These are phyloP conservation scores for Ustilago bromivora DNA, from an alignment of 1,284 basidiomycete genomes.

Conservation along the genomic window DNA sequence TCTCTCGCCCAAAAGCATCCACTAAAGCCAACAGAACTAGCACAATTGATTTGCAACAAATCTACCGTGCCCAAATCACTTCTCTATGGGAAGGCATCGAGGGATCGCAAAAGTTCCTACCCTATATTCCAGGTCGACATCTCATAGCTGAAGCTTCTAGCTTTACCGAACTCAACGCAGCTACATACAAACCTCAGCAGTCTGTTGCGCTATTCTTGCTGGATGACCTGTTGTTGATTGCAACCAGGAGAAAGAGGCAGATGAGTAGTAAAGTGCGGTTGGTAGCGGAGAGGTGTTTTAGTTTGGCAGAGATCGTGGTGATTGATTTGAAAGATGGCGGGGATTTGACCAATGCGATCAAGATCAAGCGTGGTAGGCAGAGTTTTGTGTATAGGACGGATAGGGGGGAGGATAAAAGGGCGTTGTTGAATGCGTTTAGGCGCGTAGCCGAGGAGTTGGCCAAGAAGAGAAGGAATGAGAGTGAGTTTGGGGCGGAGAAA, in stretches of 20 bases:
- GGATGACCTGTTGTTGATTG: slow-evolving; percentile 90
- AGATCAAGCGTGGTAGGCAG: slow-evolving; percentile 92
- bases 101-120: slow-evolving; percentile 95
- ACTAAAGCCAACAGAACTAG: slow-evolving; percentile 42
- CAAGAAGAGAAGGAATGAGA: slow-evolving; percentile 90
- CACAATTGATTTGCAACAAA: slow-evolving; percentile 81
- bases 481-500: slow-evolving; percentile 71
- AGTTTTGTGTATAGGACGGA: slow-evolving; percentile 92
- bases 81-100: slow-evolving; percentile 89
- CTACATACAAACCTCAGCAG: slow-evolving; percentile 92
- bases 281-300: slow-evolving; percentile 92
- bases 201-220: slow-evolving; percentile 89
- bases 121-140: slow-evolving; percentile 88
- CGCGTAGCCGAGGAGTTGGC: slow-evolving; percentile 91
- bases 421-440: slow-evolving; percentile 84
- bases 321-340: slow-evolving; percentile 94
- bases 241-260: slow-evolving; percentile 73
- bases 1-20: slow-evolving; percentile 13
- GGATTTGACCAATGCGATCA: slow-evolving; percentile 93
- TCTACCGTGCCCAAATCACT: slow-evolving; percentile 94
- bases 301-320: slow-evolving; percentile 89
- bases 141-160: slow-evolving; percentile 87
- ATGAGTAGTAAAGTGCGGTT: slow-evolving; percentile 74
- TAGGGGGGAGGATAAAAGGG: slow-evolving; percentile 83
- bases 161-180: slow-evolving; percentile 87